A percentile compares a stretch with the other conserved stretches of the same genome.
Conservation (phyloP, 495 filamentous ascomycete species). For the Trichoderma erinaceum region DNA sequence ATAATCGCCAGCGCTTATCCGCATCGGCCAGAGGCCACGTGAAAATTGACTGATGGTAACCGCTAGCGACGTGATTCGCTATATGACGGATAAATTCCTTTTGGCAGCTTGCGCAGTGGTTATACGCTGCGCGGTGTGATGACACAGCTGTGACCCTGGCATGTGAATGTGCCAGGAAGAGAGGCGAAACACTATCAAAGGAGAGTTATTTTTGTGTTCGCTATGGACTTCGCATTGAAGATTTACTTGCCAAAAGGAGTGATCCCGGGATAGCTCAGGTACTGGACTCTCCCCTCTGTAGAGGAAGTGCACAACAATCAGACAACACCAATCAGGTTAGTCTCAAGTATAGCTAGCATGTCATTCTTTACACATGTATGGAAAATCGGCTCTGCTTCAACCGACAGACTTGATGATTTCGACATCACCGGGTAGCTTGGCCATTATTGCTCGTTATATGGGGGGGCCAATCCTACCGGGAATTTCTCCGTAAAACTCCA, state of each 20-base stretch:
- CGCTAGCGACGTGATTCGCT: not conserved
- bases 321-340: too few species aligned
- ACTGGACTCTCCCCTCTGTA: too few species aligned
- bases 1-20: not conserved
- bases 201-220: too few species aligned
- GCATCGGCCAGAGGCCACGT: not conserved
- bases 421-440: too few species aligned
- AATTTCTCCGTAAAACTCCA: not conserved
- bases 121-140: not conserved
- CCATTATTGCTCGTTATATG: too few species aligned
- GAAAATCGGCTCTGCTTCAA: too few species aligned
- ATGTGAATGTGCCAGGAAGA: not conserved
- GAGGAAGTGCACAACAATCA: too few species aligned
- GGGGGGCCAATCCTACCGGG: not conserved
- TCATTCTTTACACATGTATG: not conserved
- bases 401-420: too few species aligned
- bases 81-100: not conserved
- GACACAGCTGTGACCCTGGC: not conserved
- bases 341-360: not conserved
- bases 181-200: not conserved
- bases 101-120: not conserved
- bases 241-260: too few species aligned
- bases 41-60: not conserved
- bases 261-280: too few species aligned
- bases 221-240: too few species aligned